Evolutionary conservation across 163 green algal species (phyloP).

Genomic region (Volvox carteri): DNA sequence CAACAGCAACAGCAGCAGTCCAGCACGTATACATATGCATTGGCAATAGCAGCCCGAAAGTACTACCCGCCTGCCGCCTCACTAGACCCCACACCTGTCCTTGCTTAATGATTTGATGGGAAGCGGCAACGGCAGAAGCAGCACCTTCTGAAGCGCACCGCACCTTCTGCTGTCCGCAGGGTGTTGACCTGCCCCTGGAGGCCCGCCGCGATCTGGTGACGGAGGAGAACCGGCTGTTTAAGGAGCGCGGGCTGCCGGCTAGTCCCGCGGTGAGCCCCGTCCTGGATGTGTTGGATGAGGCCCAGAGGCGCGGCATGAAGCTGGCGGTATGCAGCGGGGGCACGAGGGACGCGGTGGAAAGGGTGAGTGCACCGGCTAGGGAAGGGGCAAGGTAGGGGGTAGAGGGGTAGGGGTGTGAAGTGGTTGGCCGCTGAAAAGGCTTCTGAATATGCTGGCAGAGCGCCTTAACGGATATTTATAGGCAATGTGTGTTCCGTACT

Average conservation of each 20-base stretch:
- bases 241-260: slow-evolving; percentile 27
- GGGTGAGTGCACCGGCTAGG: slow-evolving; percentile 16
- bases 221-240: slow-evolving; percentile 47
- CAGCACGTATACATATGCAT: background rate
- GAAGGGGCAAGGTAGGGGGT: background rate
- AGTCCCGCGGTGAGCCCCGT: slow-evolving; percentile 17
- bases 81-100: background rate
- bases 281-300: slow-evolving; percentile 51
- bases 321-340: slow-evolving; percentile 56
- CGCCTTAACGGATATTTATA: no score
- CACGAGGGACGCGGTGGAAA: slow-evolving; percentile 39
- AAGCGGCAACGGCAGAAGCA: background rate
- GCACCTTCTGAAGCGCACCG: background rate
- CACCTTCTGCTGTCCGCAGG: background rate
- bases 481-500: background rate
- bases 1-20: background rate
- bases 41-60: background rate
- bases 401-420: background rate
- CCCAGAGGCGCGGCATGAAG: slow-evolving; percentile 19
- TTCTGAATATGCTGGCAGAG: no score
- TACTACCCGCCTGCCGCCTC: background rate
- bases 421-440: no score
- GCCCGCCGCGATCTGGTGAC: slow-evolving; percentile 28
- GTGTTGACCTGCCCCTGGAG: slow-evolving; percentile 28
- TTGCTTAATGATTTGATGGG: no score